These are phyloP conservation scores for Powellomyces hirtus DNA, from an alignment of 192 early-diverging fungal genomes.

Conservation along the genomic window DNA sequence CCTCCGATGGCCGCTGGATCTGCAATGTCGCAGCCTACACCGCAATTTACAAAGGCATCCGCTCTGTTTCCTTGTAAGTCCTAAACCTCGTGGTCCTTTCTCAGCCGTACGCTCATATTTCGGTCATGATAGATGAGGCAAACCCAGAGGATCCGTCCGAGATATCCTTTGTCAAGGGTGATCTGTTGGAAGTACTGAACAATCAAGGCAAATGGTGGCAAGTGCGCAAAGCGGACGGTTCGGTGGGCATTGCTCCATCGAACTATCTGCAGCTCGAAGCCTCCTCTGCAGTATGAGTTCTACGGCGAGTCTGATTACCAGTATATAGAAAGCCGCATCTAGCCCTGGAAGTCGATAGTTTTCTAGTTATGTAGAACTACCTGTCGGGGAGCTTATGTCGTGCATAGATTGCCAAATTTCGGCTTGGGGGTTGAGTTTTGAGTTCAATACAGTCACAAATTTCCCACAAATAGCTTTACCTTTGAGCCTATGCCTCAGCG, in stretches of 20 bases:
- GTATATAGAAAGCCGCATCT: not conserved
- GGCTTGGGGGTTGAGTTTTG: not conserved
- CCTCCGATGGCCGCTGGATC: not conserved
- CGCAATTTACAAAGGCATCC: not conserved
- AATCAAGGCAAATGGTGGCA: constrained; percentile 99
- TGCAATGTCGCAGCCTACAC: not conserved
- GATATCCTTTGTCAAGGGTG: constrained; percentile 83
- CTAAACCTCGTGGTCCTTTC: not conserved
- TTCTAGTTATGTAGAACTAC: not conserved
- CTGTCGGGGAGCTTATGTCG: not conserved
- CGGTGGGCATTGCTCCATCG: constrained; percentile 82
- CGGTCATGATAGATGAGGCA: constrained; percentile 73
- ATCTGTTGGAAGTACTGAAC: constrained; percentile 81
- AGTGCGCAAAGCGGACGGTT: constrained; percentile 76
- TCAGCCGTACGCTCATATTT: not conserved
- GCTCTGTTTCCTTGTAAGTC: constrained; percentile 24
- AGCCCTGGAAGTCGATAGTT: not conserved
- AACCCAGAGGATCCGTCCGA: constrained; percentile 91
- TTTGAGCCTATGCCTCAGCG: too few species aligned
- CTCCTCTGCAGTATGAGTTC: not conserved
- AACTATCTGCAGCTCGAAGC: constrained; percentile 62
- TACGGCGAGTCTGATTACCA: not conserved
- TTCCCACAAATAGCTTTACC: not conserved
- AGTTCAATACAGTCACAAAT: not conserved
- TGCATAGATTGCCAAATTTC: not conserved